These are phyloP conservation scores for Tephrocybe sp. DNA, from an alignment of 768 basidiomycete species.

Conservation along the genomic window DNA sequence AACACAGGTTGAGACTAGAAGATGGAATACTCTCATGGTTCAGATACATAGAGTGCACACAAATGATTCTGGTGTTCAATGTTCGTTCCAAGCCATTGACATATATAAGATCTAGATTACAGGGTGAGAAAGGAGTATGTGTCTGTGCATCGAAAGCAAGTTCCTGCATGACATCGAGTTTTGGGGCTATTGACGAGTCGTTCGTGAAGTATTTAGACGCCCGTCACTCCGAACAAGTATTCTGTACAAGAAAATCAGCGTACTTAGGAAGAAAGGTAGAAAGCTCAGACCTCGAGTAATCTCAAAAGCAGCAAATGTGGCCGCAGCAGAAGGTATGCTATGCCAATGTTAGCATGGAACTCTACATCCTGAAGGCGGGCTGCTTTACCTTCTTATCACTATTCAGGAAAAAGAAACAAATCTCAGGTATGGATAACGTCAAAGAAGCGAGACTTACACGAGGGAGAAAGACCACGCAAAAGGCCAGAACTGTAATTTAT, in stretches of 20 bases:
- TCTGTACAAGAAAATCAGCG: slow-evolving; percentile 23
- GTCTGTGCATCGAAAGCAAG: no score
- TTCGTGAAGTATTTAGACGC: slow-evolving; percentile 22
- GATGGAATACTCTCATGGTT: no score
- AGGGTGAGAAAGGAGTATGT: no score
- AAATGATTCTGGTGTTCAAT: no score
- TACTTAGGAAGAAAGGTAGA: neutral
- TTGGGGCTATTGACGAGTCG: no score
- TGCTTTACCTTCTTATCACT: slow-evolving; percentile 73
- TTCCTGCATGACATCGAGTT: no score
- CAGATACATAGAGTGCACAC: no score
- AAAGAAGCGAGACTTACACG: slow-evolving; percentile 48
- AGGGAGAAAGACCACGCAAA: slow-evolving; percentile 75
- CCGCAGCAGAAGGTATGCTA: slow-evolving; percentile 89
- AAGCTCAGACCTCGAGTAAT: slow-evolving; percentile 65
- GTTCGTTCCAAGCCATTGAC: no score
- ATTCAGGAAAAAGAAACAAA: neutral
- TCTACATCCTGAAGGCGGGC: no score
- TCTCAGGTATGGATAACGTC: neutral
- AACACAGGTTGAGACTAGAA: no score
- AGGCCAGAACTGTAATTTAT: slow-evolving; percentile 49
- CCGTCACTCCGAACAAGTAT: slow-evolving; percentile 36
- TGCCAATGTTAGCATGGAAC: slow-evolving; percentile 4
- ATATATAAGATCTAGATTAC: no score
- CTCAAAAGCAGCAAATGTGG: slow-evolving; percentile 90